Evolutionary conservation across 805 yeast species (phyloP), one percentile per base, ranked within the genome.

Genomic region (Ogataea neopini): DNA sequence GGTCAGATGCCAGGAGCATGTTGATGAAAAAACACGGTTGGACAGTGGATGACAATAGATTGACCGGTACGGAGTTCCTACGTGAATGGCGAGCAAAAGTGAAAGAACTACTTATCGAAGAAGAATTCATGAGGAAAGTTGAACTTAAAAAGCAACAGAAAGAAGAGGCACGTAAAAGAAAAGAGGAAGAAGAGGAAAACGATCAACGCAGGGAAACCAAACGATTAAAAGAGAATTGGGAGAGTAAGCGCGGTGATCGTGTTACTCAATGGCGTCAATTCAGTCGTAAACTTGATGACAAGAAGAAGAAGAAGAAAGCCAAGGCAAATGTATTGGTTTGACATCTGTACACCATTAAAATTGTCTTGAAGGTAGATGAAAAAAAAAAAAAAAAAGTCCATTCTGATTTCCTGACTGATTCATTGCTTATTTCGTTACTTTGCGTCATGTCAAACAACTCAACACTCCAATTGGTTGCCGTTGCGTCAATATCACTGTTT

Each of bases 191-290:
- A 45, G 59, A 61, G n/a, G 71, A 68, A 25, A 36, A 32, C 11
- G 50, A 49, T 15, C 48, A 49, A 15, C 64, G 63, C 13, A 67
- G 68, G 47, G 63, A 67, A 10, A 60, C 67, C 36, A 63, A 63
- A 44, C 61, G 68, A 41, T 49, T 59, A 34, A 67, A 76, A 39
- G 60, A 72, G 54, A 75, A 73, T 32, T 84, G 90, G 90, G 89
- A 83, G 53, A 78, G 75, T 43, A 73, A 73, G 11, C 52, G 88
- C 40, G 88, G 81, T 36, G 61, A 60, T 9, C 63, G 90, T 30
- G 87, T 84, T 5, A 61, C 64, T 6, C 79, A 71, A 57, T 84
- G 90, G 90, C 64, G 88, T 44, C 60, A 57, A 7, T 84, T 75
- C 59, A 61, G 70, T 11, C 63, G 68, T 29, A 72, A 73, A 47